Base-by-base conservation (phyloP, 768 basidiomycete species). In the Hortiboletus flavorubellus region DNA sequence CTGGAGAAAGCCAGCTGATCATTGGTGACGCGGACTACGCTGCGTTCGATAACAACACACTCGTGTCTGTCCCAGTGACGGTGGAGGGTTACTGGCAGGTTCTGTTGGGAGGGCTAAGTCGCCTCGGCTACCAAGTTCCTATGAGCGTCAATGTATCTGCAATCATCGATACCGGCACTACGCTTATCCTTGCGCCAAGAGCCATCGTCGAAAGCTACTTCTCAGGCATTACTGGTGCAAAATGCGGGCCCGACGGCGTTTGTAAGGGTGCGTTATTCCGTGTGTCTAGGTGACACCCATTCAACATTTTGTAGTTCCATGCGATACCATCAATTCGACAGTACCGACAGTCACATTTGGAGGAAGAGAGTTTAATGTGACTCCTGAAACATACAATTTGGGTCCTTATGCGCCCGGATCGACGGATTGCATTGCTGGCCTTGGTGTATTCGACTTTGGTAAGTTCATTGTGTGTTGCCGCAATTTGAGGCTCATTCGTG, bases 31-130 rank as follows among this genome's bases (percentile, higher is more conserved):
- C 74, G 15, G 74, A 81, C 64, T 64, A 81, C 8, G 71, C 72
- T 59, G 64, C 84, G 31, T 83, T 81, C 51, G 81, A 81, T 45
- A 66, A 66, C 9, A 67, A 83, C 64, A 62, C 58, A 1, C 72
- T 83, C 62, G 75, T 74, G 8, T 73, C 66, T 37, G 42, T 62
- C 8, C 56, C 63, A 1, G 70, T 76, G 21, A 71, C 60, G 4
- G 0, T 49, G 0, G n/a, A 39, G 55, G 73, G 55, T 18, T 76
- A 69, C 54, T 76, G 76, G 75, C 68, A 76, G 52, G 66, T 73
- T n/a, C 26, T 10, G 5, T 37, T 75, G 44, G 68, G 62, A 30
- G 53, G 33, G 12, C 51, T 73, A 2, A 42, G 46, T 14, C 46
- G 46, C 16, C 33, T 39, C 4, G 10, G 9, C 18, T 9, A 29